Base-by-base conservation (phyloP, 1,139 yeast genomes). In the Kodamaea plutei region DNA sequence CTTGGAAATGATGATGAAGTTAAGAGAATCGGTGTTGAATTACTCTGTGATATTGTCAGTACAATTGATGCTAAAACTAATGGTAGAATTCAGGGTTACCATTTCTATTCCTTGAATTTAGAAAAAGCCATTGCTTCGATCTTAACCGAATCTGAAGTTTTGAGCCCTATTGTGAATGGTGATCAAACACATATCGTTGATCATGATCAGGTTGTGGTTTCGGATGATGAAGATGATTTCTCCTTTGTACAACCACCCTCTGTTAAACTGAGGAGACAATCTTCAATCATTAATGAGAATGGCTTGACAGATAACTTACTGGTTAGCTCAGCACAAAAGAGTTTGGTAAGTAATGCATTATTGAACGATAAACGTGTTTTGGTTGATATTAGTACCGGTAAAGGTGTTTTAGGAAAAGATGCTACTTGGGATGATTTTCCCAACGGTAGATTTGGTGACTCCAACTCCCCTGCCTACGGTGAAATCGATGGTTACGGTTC, bases 341-440 rank as follows among this genome's bases (percentile, higher is more conserved):
- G 45, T 12, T 31, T 56, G 20, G 47, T 55, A 4, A 47, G 56
- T 15, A 54, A 49, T 26, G 57, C 64, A 2, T 40, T 58, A 10
- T 37, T 45, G 17, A 52, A 48, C 15, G 61, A 59, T 34, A 70
- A 76, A 39, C 73, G 76, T 42, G 73, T 74, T 2, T 69, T 84
- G 31, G 64, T 84, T 26, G 85, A 89, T 6, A 85, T 85, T 23
- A 82, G 93, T 33, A 73, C 83, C 15, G 96, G 95, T 29, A 81
- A 83, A 43, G 95, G 95, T 25, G 76, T 84, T 2, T 54, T 85
- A 26, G 95, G 96, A 15, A 78, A 89, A 43, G 94, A 85, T 56
- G 96, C 96, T 7, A 85, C 93, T 3, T 91, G 98, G 98, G 98
- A 91, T 64, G 98, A 91, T 50, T 91, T 87, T 57, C 95, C 97